Base-by-base conservation (phyloP, 2,329 filamentous ascomycete species). In the Aspergillus sp. region DNA sequence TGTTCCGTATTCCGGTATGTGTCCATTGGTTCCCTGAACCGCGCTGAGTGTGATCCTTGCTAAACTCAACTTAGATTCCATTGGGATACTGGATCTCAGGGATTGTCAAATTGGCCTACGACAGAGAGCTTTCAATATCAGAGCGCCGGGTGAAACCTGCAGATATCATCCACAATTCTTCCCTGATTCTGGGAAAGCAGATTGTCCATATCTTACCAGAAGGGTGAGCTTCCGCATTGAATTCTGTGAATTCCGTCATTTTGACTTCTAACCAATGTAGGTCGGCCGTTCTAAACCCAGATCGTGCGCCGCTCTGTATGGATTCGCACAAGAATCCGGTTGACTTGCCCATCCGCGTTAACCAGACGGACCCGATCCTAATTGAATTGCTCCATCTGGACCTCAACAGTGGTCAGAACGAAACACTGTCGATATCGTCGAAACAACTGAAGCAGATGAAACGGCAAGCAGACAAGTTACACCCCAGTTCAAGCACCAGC, bases 181-280 rank as follows among this genome's bases (percentile, higher is more conserved):
- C 88, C 14, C 72, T 96, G 51, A 96, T 98, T 43, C 74, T 94
- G 63, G 91, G 91, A 52, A 91, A 86, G 58, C 88, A 96, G 64
- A 93, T 95, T 48, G 89, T 98, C 60, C 91, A 98, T 55, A 94
- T 98, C 52, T 68, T 98, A 34, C 91, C 91, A 2, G 91, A 98
- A 68, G 93, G 93, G 67, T 81, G 58, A 45, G 69, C 53, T 19
- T 14, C 14, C 26, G 27, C 29, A 34, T n/a, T 3, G 7, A 8
- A 17, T 19, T 24, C 16, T 17, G 16, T 33, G 6, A 8, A 3
- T 26, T 14, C 10, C 15, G 13, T 10, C 22, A 15, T 20, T 13
- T 28, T 25, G 10, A 10, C 10, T 22, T 35, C 54, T 64, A 35
- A 65, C 48, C 16, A 35, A 33, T 36, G 20, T 49, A 82, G 78